A percentile compares a stretch with the other conserved stretches of the same genome.
These are phyloP conservation scores for Pseudonitzschia pungens DNA, from an alignment of 108 stramenopile genomes.

Conservation along the genomic window DNA sequence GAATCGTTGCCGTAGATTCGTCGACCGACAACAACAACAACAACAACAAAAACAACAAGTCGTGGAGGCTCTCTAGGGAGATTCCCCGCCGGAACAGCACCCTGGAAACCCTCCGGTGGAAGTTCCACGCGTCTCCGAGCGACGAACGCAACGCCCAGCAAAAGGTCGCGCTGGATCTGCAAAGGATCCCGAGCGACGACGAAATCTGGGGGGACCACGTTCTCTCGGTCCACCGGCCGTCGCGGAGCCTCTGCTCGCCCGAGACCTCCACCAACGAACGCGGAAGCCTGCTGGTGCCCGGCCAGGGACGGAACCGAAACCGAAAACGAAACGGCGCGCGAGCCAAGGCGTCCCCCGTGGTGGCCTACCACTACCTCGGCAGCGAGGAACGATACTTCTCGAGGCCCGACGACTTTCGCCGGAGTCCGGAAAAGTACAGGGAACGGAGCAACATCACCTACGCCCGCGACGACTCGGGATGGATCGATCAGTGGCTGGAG, in stretches of 20 bases:
- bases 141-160: slow-evolving; percentile 30
- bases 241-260: neutral
- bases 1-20: neutral
- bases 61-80: too few relatives aligned
- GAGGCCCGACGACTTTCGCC: slow-evolving; percentile 31
- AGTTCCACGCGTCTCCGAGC: slow-evolving; percentile 25
- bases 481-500: slow-evolving; percentile 40
- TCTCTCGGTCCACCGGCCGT: slow-evolving; percentile 8
- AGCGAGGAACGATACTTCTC: slow-evolving; percentile 41
- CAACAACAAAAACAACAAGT: too few relatives aligned
- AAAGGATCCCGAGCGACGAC: neutral
- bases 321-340: neutral
- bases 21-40: too few relatives aligned
- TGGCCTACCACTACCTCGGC: slow-evolving; percentile 42
- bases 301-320: neutral
- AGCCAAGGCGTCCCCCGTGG: slow-evolving; percentile 16
- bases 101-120: slow-evolving; percentile 37
- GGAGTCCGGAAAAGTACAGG: slow-evolving; percentile 1
- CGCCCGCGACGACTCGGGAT: slow-evolving; percentile 11
- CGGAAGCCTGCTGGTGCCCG: neutral
- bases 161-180: neutral
- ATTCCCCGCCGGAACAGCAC: neutral
- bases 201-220: neutral
- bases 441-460: slow-evolving; percentile 18
- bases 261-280: neutral